Evolutionary conservation across 2,329 filamentous ascomycete species (phyloP).

Genomic region (Penicillium sp.): DNA sequence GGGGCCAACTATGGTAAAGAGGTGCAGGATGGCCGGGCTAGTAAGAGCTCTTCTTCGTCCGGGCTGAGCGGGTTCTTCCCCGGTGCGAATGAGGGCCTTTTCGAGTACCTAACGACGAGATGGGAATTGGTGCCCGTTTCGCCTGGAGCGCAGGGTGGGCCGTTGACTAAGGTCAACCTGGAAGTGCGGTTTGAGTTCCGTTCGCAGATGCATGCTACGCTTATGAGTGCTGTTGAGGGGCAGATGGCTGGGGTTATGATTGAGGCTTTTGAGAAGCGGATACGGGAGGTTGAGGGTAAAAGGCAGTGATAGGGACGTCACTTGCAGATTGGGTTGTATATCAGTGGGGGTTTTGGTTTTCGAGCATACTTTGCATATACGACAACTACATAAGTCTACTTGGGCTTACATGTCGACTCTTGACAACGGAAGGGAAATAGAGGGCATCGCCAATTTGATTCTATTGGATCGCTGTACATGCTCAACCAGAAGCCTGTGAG

Average conservation of each 20-base stretch:
- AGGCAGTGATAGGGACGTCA: conserved; percentile 4
- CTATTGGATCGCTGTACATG: conserved; percentile 19
- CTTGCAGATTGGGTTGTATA: conserved; percentile 10
- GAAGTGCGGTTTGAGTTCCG: conserved; percentile 78
- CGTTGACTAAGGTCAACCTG: conserved; percentile 70
- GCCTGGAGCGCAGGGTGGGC: conserved; percentile 27
- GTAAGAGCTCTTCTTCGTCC: conserved; percentile 52
- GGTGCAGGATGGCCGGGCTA: conserved; percentile 52
- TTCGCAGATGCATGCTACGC: conserved; percentile 80
- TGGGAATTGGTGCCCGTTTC: conserved; percentile 42
- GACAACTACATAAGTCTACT: background rate
- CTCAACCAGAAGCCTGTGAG: conserved; percentile 7
- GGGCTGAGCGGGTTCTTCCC: conserved; percentile 26
- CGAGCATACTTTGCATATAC: background rate
- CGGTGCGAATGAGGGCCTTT: conserved; percentile 47
- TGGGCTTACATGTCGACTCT: background rate
- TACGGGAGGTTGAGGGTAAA: conserved; percentile 54
- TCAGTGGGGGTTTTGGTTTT: conserved; percentile 4
- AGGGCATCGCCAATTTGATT: conserved; percentile 10
- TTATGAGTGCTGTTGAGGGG: conserved; percentile 77
- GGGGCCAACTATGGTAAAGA: conserved; percentile 40
- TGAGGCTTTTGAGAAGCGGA: conserved; percentile 83
- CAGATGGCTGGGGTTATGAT: conserved; percentile 88
- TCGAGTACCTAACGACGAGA: conserved; percentile 44
- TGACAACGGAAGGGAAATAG: background rate